Conservation (phyloP, 192 early-diverging fungal genomes). For the Paraglomus brasilianum region DNA sequence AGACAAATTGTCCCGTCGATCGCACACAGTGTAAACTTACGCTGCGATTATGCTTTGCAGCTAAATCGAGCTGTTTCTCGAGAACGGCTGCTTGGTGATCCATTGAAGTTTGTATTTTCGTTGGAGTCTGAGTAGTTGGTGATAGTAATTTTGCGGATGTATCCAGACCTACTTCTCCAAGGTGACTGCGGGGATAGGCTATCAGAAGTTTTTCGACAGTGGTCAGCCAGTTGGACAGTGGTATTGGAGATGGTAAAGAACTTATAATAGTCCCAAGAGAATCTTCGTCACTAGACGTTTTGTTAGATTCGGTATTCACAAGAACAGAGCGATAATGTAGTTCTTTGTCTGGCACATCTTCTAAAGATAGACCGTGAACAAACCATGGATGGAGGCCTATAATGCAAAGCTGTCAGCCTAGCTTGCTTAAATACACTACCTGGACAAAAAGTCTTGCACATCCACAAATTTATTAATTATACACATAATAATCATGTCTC, state of each 20-base stretch:
- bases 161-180: constrained; percentile 72
- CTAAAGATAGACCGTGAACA: constrained; percentile 15
- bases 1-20: constrained; percentile 41
- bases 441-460: too few species aligned
- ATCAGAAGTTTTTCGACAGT: constrained; percentile 42
- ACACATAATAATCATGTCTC: too few species aligned
- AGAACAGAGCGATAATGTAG: constrained; percentile 21
- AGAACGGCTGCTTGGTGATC: constrained; percentile 57
- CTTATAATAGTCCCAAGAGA: constrained; percentile 30
- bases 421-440: too few species aligned
- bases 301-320: neutral
- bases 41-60: constrained; percentile 56
- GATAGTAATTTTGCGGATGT: constrained; percentile 43
- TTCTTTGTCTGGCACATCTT: constrained; percentile 16
- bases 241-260: constrained; percentile 32
- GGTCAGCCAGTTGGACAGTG: constrained; percentile 33
- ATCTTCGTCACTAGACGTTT: neutral
- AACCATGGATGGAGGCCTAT: constrained; percentile 31
- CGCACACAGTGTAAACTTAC: constrained; percentile 82
- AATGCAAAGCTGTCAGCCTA: too few species aligned
- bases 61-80: constrained; percentile 68
- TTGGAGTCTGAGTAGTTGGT: constrained; percentile 42
- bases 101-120: constrained; percentile 41
- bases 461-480: too few species aligned
- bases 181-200: constrained; percentile 41